Percentiles rank a stretch among this genome's conserved stretches.
These are phyloP conservation scores for Buddleja alternifolia DNA, from an alignment of 257 asterid genomes.

Conservation along the genomic window DNA sequence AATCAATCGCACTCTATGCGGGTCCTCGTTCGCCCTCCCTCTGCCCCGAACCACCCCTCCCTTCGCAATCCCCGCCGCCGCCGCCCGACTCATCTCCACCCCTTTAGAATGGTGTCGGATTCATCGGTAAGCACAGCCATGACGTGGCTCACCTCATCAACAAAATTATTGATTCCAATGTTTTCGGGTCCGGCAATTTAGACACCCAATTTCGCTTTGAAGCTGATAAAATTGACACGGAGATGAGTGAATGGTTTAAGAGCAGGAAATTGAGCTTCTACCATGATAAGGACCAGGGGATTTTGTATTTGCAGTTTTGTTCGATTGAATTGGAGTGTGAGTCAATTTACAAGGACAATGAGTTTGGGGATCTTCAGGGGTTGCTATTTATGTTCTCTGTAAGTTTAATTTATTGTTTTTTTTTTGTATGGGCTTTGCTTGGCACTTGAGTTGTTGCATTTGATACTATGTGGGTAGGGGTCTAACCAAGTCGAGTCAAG, in stretches of 20 bases:
- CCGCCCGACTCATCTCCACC: slow-evolving; percentile 33
- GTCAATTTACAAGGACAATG: slow-evolving; percentile 61
- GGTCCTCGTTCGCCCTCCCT: slow-evolving; percentile 74
- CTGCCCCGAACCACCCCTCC: slow-evolving; percentile 36
- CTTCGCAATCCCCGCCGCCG: slow-evolving; percentile 37
- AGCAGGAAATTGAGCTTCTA: slow-evolving; percentile 69
- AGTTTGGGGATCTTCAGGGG: slow-evolving; percentile 81
- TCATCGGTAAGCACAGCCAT: slow-evolving; percentile 68
- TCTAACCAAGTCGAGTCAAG: no score
- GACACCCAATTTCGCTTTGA: slow-evolving; percentile 57
- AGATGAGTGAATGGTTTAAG: slow-evolving; percentile 64
- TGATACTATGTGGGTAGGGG: no score
- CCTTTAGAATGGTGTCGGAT: slow-evolving; percentile 70
- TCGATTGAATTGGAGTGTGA: no score
- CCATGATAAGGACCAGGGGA: slow-evolving; percentile 64
- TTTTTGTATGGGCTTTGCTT: neutral
- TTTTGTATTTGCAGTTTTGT: slow-evolving; percentile 77
- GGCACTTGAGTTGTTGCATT: neutral
- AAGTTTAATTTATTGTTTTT: slow-evolving; percentile 40
- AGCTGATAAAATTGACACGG: slow-evolving; percentile 42
- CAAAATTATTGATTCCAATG: slow-evolving; percentile 71
- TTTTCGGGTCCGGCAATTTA: slow-evolving; percentile 74
- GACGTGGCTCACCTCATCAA: slow-evolving; percentile 78
- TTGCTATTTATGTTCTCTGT: slow-evolving; percentile 91
- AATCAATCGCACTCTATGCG: slow-evolving; percentile 64